phyloP scores from a whole-genome alignment of 2,329 filamentous ascomycete species.

The Cladosporium phlei region DNA sequence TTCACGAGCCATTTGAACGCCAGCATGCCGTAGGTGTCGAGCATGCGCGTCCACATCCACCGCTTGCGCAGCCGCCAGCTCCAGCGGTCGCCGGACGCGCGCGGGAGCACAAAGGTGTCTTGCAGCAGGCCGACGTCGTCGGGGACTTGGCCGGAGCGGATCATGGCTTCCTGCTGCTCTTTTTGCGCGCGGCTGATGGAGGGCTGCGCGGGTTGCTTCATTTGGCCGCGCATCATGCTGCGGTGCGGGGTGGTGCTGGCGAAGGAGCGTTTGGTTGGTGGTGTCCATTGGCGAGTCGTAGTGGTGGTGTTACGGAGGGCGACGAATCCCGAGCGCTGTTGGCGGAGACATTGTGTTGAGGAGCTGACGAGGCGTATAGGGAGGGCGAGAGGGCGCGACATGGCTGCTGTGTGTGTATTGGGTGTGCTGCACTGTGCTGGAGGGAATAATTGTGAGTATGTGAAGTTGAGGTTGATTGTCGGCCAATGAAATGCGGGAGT shows the following conservation, averaged over 20 bases:
- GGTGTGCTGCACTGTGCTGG: background rate
- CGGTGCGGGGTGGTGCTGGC: too few relatives aligned
- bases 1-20: slow-evolving; percentile 13
- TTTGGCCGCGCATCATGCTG: background rate
- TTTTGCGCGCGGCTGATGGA: slow-evolving; percentile 36
- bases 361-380: slow-evolving; percentile 6
- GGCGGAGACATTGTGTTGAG: slow-evolving; percentile 12
- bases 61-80: slow-evolving; percentile 18
- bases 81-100: slow-evolving; percentile 8
- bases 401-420: background rate
- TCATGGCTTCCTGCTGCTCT: slow-evolving; percentile 29
- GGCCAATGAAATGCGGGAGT: slow-evolving; percentile 12
- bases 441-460: background rate
- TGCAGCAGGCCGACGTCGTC: slow-evolving; percentile 44
- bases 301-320: slow-evolving; percentile 6
- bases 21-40: background rate
- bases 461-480: background rate
- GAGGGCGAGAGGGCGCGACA: slow-evolving; percentile 6
- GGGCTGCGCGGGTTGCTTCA: slow-evolving; percentile 33
- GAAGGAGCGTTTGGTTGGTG: background rate
- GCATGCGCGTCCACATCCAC: slow-evolving; percentile 8
- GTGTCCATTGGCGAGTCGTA: background rate
- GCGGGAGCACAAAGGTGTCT: slow-evolving; percentile 30
- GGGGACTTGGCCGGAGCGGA: slow-evolving; percentile 31
- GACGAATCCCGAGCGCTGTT: slow-evolving; percentile 2